Base-by-base conservation (phyloP, 371 early-diverging fungal species). In the Actinomortierella ambigua region DNA sequence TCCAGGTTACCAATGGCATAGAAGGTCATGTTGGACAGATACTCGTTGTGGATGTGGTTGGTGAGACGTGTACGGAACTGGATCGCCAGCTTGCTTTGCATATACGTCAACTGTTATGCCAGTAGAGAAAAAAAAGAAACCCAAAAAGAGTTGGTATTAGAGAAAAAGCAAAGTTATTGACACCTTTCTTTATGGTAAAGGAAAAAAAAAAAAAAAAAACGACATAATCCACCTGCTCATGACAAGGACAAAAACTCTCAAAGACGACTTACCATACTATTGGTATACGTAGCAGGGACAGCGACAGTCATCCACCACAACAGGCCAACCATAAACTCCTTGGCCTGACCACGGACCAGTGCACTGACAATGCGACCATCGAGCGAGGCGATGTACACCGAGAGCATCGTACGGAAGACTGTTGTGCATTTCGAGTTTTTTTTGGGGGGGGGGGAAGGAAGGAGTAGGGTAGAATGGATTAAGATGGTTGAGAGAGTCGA, bases 251-350 rank as follows among this genome's bases (percentile, higher is more conserved):
- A 39, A 29, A 20, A 42, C n/a, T n/a, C n/a, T n/a, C n/a, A 17
- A 34, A 34, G 41, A 27, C 11, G 9, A 60, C 51, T 79, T 81
- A 88, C 90, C 92, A 96, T 92, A 76, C 92, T 92, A 79, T 98
- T 98, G 60, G 98, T 98, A 77, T 93, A 94, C 18, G 97, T 96
- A 1, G 98, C 97, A 11, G 98, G 98, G 23, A 98, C 81, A 11
- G 96, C 93, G 39, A 96, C 90, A 11, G 85, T 82, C 90, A 98
- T 94, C 94, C 95, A 98, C 82, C 88, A 91, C 34, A 82, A 78
- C 51, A 98, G 84, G 11, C 93, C 93, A 28, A 83, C 68, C 27
- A 93, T 63, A 60, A 98, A 96, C 39, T 91, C 92, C 53, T 77
- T 83, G 28, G 82, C 79, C 54, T 93, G 85, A 17, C 91, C 92